phyloP scores from a whole-genome alignment of 2,329 filamentous ascomycete genomes.

The Daldinia eschscholtzii region DNA sequence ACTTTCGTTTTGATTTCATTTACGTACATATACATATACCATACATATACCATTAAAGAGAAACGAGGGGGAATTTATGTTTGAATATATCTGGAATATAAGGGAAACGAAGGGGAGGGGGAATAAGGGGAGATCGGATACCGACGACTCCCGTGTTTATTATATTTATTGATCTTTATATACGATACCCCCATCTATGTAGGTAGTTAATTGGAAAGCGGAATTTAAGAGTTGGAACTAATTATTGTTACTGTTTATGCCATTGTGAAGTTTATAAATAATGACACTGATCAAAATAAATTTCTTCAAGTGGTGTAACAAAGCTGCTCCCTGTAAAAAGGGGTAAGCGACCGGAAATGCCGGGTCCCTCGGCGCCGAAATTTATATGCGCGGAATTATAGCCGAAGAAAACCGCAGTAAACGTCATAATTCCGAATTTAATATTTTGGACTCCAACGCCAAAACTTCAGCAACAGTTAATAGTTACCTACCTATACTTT shows the following conservation, averaged over 20 bases:
- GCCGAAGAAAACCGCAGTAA: slow-evolving; percentile 26
- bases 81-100: slow-evolving; percentile 5
- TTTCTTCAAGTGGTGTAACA: neutral
- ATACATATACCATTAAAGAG: slow-evolving; percentile 22
- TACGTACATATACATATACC: slow-evolving; percentile 2
- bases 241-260: neutral
- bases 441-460: slow-evolving; percentile 12
- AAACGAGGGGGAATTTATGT: slow-evolving; percentile 10
- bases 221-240: neutral
- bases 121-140: slow-evolving; percentile 1
- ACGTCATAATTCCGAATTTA: slow-evolving; percentile 37
- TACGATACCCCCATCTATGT: slow-evolving; percentile 14
- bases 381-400: slow-evolving; percentile 24
- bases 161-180: slow-evolving; percentile 2
- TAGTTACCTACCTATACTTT: no score
- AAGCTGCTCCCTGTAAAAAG: neutral
- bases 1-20: neutral
- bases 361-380: slow-evolving; percentile 38
- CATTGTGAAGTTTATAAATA: neutral
- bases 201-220: slow-evolving; percentile 6
- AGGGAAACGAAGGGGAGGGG: neutral
- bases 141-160: neutral
- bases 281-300: neutral
- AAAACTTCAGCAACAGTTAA: neutral
- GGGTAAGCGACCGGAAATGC: slow-evolving; percentile 8